Conservation (phyloP, 2,329 filamentous ascomycete genomes). For the Cryphonectria japonica region DNA sequence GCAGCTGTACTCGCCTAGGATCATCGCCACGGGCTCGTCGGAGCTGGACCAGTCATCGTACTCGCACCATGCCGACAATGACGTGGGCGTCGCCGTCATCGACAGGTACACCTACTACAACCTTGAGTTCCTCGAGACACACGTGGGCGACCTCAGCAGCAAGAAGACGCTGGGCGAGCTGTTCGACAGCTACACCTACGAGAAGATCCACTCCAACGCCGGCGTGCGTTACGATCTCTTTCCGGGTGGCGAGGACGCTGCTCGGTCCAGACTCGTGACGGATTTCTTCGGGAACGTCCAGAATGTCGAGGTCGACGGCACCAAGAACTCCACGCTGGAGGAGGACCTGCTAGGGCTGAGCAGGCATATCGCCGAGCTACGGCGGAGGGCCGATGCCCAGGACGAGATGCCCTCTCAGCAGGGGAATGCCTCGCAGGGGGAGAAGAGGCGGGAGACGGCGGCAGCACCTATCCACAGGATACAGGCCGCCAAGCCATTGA, state of each 20-base stretch:
- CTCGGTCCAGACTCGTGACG: slow-evolving; percentile 80
- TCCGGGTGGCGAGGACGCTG: slow-evolving; percentile 76
- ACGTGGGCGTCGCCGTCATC: slow-evolving; percentile 97
- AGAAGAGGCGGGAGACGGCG: slow-evolving; percentile 25
- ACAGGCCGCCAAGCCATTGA: slow-evolving; percentile 62
- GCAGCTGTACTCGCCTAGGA: slow-evolving; percentile 97
- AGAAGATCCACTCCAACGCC: slow-evolving; percentile 91
- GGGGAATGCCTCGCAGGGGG: slow-evolving; percentile 30
- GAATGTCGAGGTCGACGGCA: slow-evolving; percentile 86
- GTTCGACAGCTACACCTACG: slow-evolving; percentile 94
- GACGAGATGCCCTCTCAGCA: slow-evolving; percentile 33
- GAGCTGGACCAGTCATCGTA: slow-evolving; percentile 96
- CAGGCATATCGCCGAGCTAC: slow-evolving; percentile 62
- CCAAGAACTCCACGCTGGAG: slow-evolving; percentile 60
- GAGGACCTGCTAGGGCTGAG: slow-evolving; percentile 81
- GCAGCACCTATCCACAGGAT: slow-evolving; percentile 40
- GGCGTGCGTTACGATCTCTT: slow-evolving; percentile 97
- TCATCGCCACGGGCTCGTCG: slow-evolving; percentile 95
- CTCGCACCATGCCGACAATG: slow-evolving; percentile 96
- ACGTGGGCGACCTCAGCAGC: slow-evolving; percentile 82
- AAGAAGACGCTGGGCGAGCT: slow-evolving; percentile 91
- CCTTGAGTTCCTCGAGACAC: slow-evolving; percentile 90
- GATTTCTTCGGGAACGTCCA: slow-evolving; percentile 99
- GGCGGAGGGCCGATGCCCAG: slow-evolving; percentile 50
- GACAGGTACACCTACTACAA: slow-evolving; percentile 99